Conservation (phyloP, 805 yeast species). For the Wickerhamiella siamensis region DNA sequence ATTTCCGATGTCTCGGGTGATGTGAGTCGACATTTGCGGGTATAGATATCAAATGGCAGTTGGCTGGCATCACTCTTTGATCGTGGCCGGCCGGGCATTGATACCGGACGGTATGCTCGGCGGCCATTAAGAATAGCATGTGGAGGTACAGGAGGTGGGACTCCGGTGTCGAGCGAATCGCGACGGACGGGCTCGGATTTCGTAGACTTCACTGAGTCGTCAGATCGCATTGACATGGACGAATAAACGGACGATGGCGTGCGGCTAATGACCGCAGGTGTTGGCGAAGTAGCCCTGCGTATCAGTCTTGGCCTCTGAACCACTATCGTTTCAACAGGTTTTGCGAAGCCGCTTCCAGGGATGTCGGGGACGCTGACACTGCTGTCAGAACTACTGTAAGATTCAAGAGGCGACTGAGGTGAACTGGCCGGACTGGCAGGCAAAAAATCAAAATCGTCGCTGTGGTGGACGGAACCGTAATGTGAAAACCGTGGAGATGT, state of each 20-base stretch:
- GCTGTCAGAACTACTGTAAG: no score
- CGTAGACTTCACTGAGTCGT: background rate
- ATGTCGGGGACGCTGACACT: no score
- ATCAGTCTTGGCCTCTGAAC: background rate
- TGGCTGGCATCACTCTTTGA: slow-evolving; percentile 1
- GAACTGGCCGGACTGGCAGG: background rate
- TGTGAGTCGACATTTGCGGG: slow-evolving; percentile 11
- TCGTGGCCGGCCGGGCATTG: slow-evolving; percentile 8
- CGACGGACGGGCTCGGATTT: background rate
- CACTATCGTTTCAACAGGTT: no score
- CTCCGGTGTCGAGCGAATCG: slow-evolving; percentile 9
- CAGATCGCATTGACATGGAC: background rate
- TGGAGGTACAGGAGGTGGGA: slow-evolving; percentile 16
- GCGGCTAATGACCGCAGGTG: background rate
- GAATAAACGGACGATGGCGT: background rate
- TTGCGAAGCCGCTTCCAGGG: no score
- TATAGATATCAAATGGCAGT: slow-evolving; percentile 11
- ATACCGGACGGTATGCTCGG: slow-evolving; percentile 12
- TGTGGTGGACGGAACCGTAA: background rate
- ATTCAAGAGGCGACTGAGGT: no score
- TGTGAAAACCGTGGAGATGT: background rate
- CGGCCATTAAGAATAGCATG: slow-evolving; percentile 6
- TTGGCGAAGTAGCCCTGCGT: background rate
- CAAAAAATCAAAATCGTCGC: background rate
- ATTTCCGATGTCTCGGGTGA: background rate